phyloP scores from a whole-genome alignment of 805 yeast genomes.

The Lachancea kluyveri region DNA sequence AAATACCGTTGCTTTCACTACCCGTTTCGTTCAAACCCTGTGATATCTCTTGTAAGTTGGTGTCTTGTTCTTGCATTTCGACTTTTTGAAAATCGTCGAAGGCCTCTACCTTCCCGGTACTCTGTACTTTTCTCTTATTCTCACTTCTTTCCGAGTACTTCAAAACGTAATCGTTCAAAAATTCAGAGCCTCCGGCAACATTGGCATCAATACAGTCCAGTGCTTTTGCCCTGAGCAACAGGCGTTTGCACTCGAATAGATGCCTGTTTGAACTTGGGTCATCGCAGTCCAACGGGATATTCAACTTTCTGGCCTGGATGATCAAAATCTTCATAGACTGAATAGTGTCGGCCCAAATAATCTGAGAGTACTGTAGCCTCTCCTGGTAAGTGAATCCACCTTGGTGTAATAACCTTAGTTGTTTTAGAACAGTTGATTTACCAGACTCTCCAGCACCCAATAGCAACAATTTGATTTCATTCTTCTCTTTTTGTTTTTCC shows the following conservation, averaged over 20 bases:
- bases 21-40: conserved; percentile 20
- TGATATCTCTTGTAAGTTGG: conserved; percentile 20
- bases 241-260: conserved; percentile 42
- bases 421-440: conserved; percentile 87
- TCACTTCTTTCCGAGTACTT: conserved; percentile 53
- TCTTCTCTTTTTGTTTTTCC: conserved; percentile 46
- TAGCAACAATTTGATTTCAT: conserved; percentile 65
- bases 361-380: conserved; percentile 70
- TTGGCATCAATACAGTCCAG: conserved; percentile 57
- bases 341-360: conserved; percentile 89
- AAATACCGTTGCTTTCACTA: conserved; percentile 17
- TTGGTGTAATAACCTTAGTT: conserved; percentile 77
- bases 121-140: conserved; percentile 41
- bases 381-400: conserved; percentile 80
- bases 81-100: conserved; percentile 18
- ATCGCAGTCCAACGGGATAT: conserved; percentile 64
- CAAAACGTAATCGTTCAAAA: conserved; percentile 57
- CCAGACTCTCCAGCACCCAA: conserved; percentile 95
- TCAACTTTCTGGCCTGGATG: conserved; percentile 64
- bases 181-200: conserved; percentile 59
- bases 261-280: conserved; percentile 35
- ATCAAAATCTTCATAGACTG: conserved; percentile 76
- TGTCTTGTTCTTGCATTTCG: conserved; percentile 13
- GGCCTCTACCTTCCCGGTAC: conserved; percentile 47
- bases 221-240: conserved; percentile 50